These are phyloP conservation scores for Echites panduratus DNA, from an alignment of 257 asterid species.

Conservation along the genomic window DNA sequence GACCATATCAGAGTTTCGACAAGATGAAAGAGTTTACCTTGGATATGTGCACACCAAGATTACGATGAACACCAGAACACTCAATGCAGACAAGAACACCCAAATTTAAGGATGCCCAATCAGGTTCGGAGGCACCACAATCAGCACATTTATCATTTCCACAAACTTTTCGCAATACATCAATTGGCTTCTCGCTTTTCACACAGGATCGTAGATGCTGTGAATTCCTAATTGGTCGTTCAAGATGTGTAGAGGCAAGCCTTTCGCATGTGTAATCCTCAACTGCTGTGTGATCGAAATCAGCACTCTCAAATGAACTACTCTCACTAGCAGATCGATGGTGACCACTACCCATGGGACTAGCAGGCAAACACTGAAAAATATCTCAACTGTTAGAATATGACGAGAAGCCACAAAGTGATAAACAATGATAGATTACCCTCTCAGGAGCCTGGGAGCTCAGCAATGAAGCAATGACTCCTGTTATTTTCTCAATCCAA, in stretches of 20 bases:
- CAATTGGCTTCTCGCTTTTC: constrained; percentile 87
- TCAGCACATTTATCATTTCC: constrained; percentile 96
- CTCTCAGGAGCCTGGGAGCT: constrained; percentile 97
- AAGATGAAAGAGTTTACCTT: constrained; percentile 48
- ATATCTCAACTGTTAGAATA: constrained; percentile 4
- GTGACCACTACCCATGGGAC: constrained; percentile 94
- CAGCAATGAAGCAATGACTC: constrained; percentile 92
- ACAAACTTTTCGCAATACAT: constrained; percentile 62
- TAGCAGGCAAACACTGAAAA: constrained; percentile 62
- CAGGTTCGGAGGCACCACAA: constrained; percentile 96
- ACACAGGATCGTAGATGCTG: constrained; percentile 55
- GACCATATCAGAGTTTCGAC: background rate
- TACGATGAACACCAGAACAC: constrained; percentile 99
- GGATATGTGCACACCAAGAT: constrained; percentile 98
- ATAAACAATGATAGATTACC: constrained; percentile 37
- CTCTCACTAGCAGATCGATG: constrained; percentile 96
- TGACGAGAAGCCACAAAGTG: background rate
- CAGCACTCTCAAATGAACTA: constrained; percentile 90
- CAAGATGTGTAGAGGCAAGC: constrained; percentile 53
- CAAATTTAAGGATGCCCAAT: constrained; percentile 97
- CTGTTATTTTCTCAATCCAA: constrained; percentile 99
- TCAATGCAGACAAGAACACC: constrained; percentile 98
- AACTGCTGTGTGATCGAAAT: constrained; percentile 74
- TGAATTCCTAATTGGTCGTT: constrained; percentile 62
- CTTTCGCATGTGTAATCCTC: constrained; percentile 84